A percentile compares a stretch with the other conserved stretches of the same genome.
These are phyloP conservation scores for Bacterosira constricta DNA, from an alignment of 108 stramenopile genomes.

Conservation along the genomic window DNA sequence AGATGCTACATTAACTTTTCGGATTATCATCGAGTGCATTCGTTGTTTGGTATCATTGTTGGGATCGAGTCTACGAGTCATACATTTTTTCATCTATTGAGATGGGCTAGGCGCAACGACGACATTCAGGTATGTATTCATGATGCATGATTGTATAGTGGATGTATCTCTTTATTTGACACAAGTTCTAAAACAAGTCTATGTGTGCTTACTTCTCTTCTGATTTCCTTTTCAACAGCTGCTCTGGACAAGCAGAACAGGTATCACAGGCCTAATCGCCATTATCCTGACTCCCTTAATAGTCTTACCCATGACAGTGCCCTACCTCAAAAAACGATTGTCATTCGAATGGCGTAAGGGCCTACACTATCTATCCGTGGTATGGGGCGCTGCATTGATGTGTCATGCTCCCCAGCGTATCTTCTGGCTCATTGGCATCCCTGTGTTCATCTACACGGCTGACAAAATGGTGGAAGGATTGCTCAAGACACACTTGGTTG, in stretches of 20 bases:
- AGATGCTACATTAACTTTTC: constrained; percentile 26
- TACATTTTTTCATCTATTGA: constrained; percentile 25
- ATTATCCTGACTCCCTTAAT: constrained; percentile 7
- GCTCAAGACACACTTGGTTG: neutral
- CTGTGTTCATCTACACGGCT: constrained; percentile 6
- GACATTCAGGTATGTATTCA: constrained; percentile 16
- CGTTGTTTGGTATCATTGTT: constrained; percentile 20
- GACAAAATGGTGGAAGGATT: neutral
- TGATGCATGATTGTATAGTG: no score
- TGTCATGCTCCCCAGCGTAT: constrained; percentile 29
- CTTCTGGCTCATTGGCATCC: constrained; percentile 17
- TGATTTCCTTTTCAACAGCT: neutral
- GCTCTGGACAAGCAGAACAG: constrained; percentile 9
- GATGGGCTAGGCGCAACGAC: constrained; percentile 15
- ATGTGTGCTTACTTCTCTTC: neutral
- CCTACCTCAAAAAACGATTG: constrained; percentile 9
- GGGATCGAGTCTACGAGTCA: constrained; percentile 27
- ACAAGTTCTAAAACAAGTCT: no score
- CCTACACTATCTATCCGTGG: constrained; percentile 23
- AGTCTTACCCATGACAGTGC: constrained; percentile 26
- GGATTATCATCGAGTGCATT: constrained; percentile 21
- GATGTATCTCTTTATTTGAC: no score
- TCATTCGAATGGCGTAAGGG: constrained; percentile 24
- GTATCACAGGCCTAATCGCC: constrained; percentile 30
- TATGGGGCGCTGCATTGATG: constrained; percentile 18